Percentiles rank a stretch among this genome's conserved stretches.
These are phyloP conservation scores for Thinopyrum elongatum DNA, from an alignment of 176 grass and related monocot genomes.

Conservation along the genomic window DNA sequence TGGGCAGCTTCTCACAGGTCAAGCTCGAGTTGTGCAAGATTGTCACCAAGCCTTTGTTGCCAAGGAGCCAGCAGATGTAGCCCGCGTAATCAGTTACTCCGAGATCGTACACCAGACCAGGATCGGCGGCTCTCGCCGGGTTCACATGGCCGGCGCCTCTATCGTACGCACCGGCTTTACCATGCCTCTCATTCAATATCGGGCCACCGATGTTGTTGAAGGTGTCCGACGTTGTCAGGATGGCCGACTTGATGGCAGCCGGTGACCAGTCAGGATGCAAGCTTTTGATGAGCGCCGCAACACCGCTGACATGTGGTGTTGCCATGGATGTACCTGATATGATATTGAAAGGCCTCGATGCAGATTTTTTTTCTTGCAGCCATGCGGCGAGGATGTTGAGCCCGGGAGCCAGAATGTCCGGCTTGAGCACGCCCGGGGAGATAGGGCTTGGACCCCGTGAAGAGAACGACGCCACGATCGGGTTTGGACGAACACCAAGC, in stretches of 20 bases:
- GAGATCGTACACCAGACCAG: conserved; percentile 49
- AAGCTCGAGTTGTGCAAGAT: background rate
- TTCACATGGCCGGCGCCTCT: conserved; percentile 52
- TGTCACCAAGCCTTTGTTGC: background rate
- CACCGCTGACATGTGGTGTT: conserved; percentile 44
- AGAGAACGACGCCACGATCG: conserved; percentile 30
- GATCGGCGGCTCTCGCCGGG: conserved; percentile 19
- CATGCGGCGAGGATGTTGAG: conserved; percentile 54
- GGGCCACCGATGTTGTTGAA: background rate
- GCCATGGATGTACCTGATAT: conserved; percentile 57
- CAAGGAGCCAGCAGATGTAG: conserved; percentile 31
- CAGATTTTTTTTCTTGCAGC: background rate
- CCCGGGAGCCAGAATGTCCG: conserved; percentile 48
- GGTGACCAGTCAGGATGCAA: conserved; percentile 33
- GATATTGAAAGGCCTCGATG: conserved; percentile 10
- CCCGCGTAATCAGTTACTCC: conserved; percentile 9
- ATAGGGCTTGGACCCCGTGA: conserved; percentile 29
- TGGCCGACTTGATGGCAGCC: conserved; percentile 44
- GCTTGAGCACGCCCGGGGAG: conserved; percentile 45
- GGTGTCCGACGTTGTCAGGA: conserved; percentile 41
- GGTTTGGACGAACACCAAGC: conserved; percentile 19
- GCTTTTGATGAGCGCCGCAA: conserved; percentile 47
- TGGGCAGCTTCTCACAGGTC: conserved; percentile 7
- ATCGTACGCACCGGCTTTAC: background rate
- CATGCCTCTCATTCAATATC: conserved; percentile 26